phyloP scores from a whole-genome alignment of 2,329 filamentous ascomycete genomes.

The Calonectria pseudoreteaudii region DNA sequence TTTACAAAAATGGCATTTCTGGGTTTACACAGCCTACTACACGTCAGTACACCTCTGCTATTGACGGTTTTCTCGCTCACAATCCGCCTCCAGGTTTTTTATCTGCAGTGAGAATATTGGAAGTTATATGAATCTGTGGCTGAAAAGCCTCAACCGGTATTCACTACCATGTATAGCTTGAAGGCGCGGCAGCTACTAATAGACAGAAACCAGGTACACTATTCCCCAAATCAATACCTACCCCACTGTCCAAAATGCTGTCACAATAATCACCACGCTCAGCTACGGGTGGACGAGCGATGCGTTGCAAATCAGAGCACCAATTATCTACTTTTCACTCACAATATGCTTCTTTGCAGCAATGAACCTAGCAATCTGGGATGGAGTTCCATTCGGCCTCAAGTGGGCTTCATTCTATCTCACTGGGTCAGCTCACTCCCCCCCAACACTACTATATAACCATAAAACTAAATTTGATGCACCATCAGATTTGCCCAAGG shows the following conservation, averaged over 20 bases:
- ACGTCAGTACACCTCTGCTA: neutral
- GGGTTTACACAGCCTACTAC: neutral
- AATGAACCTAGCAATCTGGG: neutral
- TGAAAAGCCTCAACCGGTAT: neutral
- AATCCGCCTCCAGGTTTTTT: neutral
- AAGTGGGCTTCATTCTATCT: slow-evolving; percentile 6
- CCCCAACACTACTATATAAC: neutral
- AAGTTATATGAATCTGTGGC: slow-evolving; percentile 1
- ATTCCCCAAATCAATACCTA: neutral
- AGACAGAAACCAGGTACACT: neutral
- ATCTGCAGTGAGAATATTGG: neutral
- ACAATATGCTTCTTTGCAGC: neutral
- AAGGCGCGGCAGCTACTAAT: neutral
- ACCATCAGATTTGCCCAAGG: neutral
- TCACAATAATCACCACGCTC: neutral
- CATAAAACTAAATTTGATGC: neutral
- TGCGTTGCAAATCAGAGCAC: neutral
- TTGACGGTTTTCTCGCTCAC: neutral
- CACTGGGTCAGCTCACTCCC: neutral
- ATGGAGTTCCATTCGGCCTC: neutral
- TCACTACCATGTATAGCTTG: too few species aligned
- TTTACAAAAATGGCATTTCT: neutral
- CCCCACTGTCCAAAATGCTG: neutral
- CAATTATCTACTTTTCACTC: slow-evolving; percentile 1
- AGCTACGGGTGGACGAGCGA: neutral